Evolutionary conservation across 352 stramenopile genomes (phyloP).

Genomic region (Phytophthora gonapodyides): DNA sequence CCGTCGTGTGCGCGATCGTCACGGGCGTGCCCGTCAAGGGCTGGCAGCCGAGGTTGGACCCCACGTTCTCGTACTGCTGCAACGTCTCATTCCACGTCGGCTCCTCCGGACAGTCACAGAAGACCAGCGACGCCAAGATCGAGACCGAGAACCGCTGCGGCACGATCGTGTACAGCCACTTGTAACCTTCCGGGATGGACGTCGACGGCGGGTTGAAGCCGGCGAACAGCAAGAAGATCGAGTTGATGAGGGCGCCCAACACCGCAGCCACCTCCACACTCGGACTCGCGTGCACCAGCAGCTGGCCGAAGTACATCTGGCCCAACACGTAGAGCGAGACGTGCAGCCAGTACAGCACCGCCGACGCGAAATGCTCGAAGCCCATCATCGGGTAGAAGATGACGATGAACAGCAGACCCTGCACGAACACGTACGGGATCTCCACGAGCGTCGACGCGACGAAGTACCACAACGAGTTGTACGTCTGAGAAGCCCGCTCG

Average conservation of each 20-base stretch:
- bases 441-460: constrained; percentile 5
- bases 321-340: constrained; percentile 2
- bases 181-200: constrained; percentile 13
- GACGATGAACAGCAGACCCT: constrained; percentile 1
- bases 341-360: constrained; percentile 3
- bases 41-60: constrained; percentile 11
- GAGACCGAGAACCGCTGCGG: constrained; percentile 9
- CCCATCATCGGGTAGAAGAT: constrained; percentile 10
- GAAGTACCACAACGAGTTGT: constrained; percentile 14
- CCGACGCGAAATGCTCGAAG: constrained; percentile 10
- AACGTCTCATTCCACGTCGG: constrained; percentile 13
- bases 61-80: constrained; percentile 15
- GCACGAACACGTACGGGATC: constrained; percentile 6
- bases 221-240: constrained; percentile 15
- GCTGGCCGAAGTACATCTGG: constrained; percentile 1
- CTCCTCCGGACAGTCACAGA: constrained; percentile 10
- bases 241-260: constrained; percentile 3
- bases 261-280: constrained; percentile 1
- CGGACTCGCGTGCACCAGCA: constrained; percentile 2
- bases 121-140: constrained; percentile 8
- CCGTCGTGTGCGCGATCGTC: constrained; percentile 8
- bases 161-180: constrained; percentile 17
- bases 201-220: constrained; percentile 13
- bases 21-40: constrained; percentile 10
- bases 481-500: constrained; percentile 7